A percentile compares a stretch with the other conserved stretches of the same genome.
phyloP scores from a whole-genome alignment of 2,329 filamentous ascomycete genomes.

The Colletotrichum tropicale region DNA sequence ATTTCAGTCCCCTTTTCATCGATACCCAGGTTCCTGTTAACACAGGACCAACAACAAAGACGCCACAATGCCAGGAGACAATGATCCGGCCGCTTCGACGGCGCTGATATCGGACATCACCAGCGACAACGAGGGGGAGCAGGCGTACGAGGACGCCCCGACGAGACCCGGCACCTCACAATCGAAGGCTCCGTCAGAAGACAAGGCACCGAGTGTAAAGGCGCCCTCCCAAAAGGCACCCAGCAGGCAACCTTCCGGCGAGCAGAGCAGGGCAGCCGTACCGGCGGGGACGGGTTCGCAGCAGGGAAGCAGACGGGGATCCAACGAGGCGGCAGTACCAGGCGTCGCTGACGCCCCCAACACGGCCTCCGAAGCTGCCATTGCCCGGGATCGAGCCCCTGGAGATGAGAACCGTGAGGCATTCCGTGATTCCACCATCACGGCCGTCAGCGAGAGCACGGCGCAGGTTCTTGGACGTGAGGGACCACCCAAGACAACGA shows the following conservation, averaged over 20 bases:
- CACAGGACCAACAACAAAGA: neutral
- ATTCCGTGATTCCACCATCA: conserved; percentile 17
- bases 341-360: conserved; percentile 9
- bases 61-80: conserved; percentile 1
- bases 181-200: conserved; percentile 4
- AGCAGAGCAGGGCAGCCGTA: neutral
- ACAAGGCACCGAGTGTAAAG: neutral
- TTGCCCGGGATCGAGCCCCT: neutral
- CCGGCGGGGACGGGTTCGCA: neutral
- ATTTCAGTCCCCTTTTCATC: neutral
- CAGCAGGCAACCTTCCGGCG: neutral
- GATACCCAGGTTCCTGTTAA: neutral
- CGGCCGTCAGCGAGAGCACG: conserved; percentile 13
- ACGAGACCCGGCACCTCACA: neutral
- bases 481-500: conserved; percentile 9
- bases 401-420: conserved; percentile 13
- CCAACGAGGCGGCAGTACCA: neutral
- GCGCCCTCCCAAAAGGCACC: neutral
- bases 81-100: neutral
- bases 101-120: neutral
- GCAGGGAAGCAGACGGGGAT: neutral
- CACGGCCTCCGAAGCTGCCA: neutral
- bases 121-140: conserved; percentile 1
- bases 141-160: conserved; percentile 14
- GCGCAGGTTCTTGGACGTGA: conserved; percentile 7